Evolutionary conservation across 345 rosid genomes (phyloP), one percentile per base, ranked within the genome.

Genomic region (Sisymbrium altissimum): DNA sequence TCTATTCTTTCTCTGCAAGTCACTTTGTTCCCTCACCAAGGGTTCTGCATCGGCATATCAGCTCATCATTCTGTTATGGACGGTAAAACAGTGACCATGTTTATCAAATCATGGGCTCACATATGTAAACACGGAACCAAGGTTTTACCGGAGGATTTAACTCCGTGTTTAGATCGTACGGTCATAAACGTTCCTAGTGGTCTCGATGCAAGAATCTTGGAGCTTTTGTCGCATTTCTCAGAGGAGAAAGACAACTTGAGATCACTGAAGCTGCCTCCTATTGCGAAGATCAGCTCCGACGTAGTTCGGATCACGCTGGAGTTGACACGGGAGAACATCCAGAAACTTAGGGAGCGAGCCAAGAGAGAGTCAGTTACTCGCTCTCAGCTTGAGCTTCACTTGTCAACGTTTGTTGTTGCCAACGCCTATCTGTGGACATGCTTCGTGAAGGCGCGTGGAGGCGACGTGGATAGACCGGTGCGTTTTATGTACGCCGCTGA

Each of bases 351-450:
- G 33, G 67, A 74, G 3, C 46, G 43, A 46, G 74, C 59, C 17
- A 70, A 36, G 13, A 8, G 1, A 7, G 59, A 70, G 29, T 36
- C 59, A 15, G 5, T n/a, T n/a, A n/a, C 43, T 64, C 15, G 54
- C 2, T 18, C 48, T 38, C 29, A 33, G 36, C 36, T 33, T 33
- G 32, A 50, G 2, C 64, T 72, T 21, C 81, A 64, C 11, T 65
- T 85, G 50, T 79, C 88, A 1, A 72, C 78, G 11, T 81, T 83
- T 3, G 82, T 78, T 1, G 15, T 83, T 2, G 21, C 78, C 0
- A 19, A 17, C 18, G 80, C 80, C 4, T 75, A 78, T 39, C 4
- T 59, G 0, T 48, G 35, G 15, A 30, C 43, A 12, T 79, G 84
- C 43, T 2, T 75, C 6, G 52, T 73, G 5, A 78, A 66, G 52